Base-by-base conservation (phyloP, 306 rosid species). In the Glycine latifolia region DNA sequence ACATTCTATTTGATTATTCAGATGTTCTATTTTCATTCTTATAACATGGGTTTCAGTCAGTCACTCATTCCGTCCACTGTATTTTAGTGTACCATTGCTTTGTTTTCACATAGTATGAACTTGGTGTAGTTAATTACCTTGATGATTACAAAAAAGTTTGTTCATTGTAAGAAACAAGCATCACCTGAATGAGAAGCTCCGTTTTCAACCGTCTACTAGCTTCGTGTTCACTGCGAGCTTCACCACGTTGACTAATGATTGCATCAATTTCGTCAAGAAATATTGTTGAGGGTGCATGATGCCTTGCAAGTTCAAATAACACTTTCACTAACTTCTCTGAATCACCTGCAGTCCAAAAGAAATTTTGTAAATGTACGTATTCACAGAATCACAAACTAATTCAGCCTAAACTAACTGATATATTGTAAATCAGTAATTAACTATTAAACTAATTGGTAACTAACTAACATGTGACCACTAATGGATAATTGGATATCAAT, bases 281-380 rank as follows among this genome's bases (percentile, higher is more conserved):
- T 88, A 95, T 93, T 63, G 99, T 95, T 59, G 99, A 92, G n/a
- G 99, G 99, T 1, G 99, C 98, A 86, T 95, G 97, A 86, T 95
- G 97, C 91, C 96, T 88, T 16, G 99, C 99, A 67, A 95, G 97
- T 85, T 95, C 97, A 87, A 95, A 95, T 61, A 95, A 79, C 49
- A 92, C 98, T 88, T 90, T 95, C 76, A 93, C 87, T 78, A 91
- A 86, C 88, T 95, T 95, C 84, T 95, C 98, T 2, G 99, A 95
- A 84, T 95, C 99, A 71, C 99, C 99, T 95, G 92, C 62, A 85
- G 84, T 46, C 59, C 49, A 66, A 79, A 60, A 76, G 67, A 75
- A 82, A 16, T 67, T 50, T 59, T 35, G 73, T 79, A 82, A 82
- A 78, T 69, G 48, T 20, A 62, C 73, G 50, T 37, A 60, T 76